Evolutionary conservation across 306 rosid genomes (phyloP).

Genomic region (Gillenia trifoliata): DNA sequence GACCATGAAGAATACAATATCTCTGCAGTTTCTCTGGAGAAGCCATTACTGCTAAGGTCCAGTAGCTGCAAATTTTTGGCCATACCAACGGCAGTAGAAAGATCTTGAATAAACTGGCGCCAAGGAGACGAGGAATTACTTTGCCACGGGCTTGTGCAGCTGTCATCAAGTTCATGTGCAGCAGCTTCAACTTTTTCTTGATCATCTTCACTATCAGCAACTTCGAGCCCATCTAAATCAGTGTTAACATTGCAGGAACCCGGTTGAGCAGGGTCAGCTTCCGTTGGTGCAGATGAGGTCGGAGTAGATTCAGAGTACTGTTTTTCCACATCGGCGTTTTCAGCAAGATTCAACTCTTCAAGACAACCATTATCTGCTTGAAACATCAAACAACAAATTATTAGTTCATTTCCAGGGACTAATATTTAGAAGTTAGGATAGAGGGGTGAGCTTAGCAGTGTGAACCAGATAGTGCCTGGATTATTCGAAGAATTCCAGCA

Average conservation of each 20-base stretch:
- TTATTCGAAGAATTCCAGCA: constrained; percentile 58
- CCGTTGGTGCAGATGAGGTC: constrained; percentile 9
- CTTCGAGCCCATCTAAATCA: constrained; percentile 47
- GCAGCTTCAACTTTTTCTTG: constrained; percentile 37
- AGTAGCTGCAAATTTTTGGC: constrained; percentile 51
- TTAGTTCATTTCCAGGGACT: constrained; percentile 5
- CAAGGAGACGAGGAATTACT: constrained; percentile 33
- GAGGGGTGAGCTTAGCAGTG: constrained; percentile 15
- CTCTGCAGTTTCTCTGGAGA: constrained; percentile 53
- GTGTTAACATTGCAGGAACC: constrained; percentile 25
- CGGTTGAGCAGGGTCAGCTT: constrained; percentile 37
- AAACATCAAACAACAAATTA: constrained; percentile 1
- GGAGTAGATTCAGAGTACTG: constrained; percentile 16
- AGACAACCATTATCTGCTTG: constrained; percentile 51
- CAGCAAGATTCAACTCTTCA: constrained; percentile 73
- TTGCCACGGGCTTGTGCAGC: constrained; percentile 57
- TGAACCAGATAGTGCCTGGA: constrained; percentile 69
- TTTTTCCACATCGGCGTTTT: constrained; percentile 38
- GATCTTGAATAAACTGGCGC: constrained; percentile 38
- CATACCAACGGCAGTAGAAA: constrained; percentile 52
- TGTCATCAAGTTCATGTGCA: constrained; percentile 54
- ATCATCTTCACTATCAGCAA: constrained; percentile 81
- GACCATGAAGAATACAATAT: constrained; percentile 59
- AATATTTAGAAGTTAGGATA: neutral
- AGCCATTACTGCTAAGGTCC: constrained; percentile 75